Base-by-base conservation (phyloP, 164 flowering plant genomes). In the Liquidambar formosana region DNA sequence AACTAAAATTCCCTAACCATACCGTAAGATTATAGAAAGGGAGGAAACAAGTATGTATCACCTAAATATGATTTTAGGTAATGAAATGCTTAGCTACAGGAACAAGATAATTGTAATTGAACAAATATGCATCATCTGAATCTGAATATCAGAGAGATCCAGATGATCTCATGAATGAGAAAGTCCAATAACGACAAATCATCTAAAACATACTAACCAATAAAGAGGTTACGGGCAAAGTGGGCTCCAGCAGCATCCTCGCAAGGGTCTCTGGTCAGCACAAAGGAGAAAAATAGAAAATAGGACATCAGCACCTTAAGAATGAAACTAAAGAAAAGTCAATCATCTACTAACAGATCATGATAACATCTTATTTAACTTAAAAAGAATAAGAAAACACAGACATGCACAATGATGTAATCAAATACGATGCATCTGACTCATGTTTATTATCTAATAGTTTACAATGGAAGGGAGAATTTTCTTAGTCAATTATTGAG, bases 201-300 rank as follows among this genome's bases (percentile, higher is more conserved):
- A 27, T 33, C 18, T 25, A 49, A 53, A 57, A 19, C 38, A 48
- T 72, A 79, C 92, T 75, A 23, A 88, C 93, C 92, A 86, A 65
- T 54, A 84, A 65, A 43, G 77, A 74, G 65, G 72, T 74, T 60
- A 80, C 76, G 53, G 92, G 92, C 75, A 90, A 71, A 58, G 78
- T 61, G 14, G 83, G 82, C 69, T 82, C 88, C 79, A 87, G 71
- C 70, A 90, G 79, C 82, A 82, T 65, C 71, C 69, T 79, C 65
- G 82, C 67, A 73, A 89, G 85, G 43, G 77, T 79, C 57, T 78
- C 96, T 90, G 84, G 4, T 15, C 21, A 53, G 67, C 9, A 18
- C 26, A 61, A 25, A 52, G 53, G 60, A 43, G n/a, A 62, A 11
- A 65, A 70, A 59, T 28, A 60, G 56, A 2, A 51, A 27, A 60